Percentiles rank a stretch among this genome's conserved stretches.
These are phyloP conservation scores for Yamadazyma atmosphaerica DNA, from an alignment of 1,139 yeast species.

Conservation along the genomic window DNA sequence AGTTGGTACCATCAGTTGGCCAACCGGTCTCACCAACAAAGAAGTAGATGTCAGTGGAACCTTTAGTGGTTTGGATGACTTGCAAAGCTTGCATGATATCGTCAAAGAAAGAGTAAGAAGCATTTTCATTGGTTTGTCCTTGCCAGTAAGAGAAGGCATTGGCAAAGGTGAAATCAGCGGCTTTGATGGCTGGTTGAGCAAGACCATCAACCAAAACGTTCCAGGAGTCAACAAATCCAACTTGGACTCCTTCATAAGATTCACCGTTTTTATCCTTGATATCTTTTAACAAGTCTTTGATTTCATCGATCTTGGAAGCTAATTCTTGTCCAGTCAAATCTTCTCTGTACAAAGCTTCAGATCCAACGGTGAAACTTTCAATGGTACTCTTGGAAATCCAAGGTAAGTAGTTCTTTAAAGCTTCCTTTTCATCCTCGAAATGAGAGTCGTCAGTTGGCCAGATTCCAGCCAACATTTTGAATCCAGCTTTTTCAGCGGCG, in stretches of 20 bases:
- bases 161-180: slow-evolving; percentile 82
- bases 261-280: slow-evolving; percentile 81
- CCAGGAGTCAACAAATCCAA: slow-evolving; percentile 97
- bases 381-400: slow-evolving; percentile 64
- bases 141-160: slow-evolving; percentile 99
- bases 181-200: slow-evolving; percentile 66
- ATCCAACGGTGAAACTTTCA: slow-evolving; percentile 79
- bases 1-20: slow-evolving; percentile 88
- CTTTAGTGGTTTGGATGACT: slow-evolving; percentile 80
- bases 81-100: slow-evolving; percentile 96
- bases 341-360: slow-evolving; percentile 87
- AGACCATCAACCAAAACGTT: slow-evolving; percentile 81
- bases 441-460: slow-evolving; percentile 89
- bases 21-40: slow-evolving; percentile 99
- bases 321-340: slow-evolving; percentile 72
- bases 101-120: slow-evolving; percentile 88
- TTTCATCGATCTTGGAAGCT: slow-evolving; percentile 59
- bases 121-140: slow-evolving; percentile 80
- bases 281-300: slow-evolving; percentile 55
- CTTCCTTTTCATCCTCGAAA: slow-evolving; percentile 66
- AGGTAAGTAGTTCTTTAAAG: slow-evolving; percentile 71
- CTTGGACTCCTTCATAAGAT: slow-evolving; percentile 68
- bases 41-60: slow-evolving; percentile 78
- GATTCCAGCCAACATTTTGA: slow-evolving; percentile 74
- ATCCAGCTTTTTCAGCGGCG: slow-evolving; percentile 75